A percentile compares a stretch with the other conserved stretches of the same genome.
Conservation (phyloP, 768 basidiomycete species). For the Candolleomyces aberdarensis region DNA sequence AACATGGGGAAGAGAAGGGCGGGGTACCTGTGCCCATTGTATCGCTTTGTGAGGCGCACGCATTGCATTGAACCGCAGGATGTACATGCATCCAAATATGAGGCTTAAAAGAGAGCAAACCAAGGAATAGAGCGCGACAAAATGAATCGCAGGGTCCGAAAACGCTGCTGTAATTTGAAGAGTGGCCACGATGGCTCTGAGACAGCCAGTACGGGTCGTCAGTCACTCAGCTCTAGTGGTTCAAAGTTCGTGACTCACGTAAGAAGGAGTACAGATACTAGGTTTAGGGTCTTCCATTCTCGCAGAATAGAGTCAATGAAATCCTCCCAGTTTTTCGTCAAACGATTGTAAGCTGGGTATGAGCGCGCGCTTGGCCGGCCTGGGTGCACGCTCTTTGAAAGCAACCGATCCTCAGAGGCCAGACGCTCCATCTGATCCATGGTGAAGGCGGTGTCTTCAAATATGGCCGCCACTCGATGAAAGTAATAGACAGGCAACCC, state of each 20-base stretch:
- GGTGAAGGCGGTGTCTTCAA: slow-evolving; percentile 28
- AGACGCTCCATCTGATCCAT: background rate
- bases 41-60: slow-evolving; percentile 60
- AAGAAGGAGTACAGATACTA: slow-evolving; percentile 31
- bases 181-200: slow-evolving; percentile 32
- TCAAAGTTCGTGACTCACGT: slow-evolving; percentile 17
- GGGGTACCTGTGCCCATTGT: slow-evolving; percentile 54
- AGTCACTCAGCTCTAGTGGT: no score
- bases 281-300: slow-evolving; percentile 36
- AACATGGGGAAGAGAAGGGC: no score
- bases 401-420: slow-evolving; percentile 1
- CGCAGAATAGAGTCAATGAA: slow-evolving; percentile 27
- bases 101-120: slow-evolving; percentile 60
- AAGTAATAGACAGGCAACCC: slow-evolving; percentile 65
- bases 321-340: slow-evolving; percentile 25
- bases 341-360: slow-evolving; percentile 4
- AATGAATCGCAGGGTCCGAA: slow-evolving; percentile 52
- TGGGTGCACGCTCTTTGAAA: background rate
- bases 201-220: no score
- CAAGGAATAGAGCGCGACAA: slow-evolving; percentile 53
- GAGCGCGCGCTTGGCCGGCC: no score
- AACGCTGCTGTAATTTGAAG: slow-evolving; percentile 39
- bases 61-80: slow-evolving; percentile 63
- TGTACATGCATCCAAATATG: slow-evolving; percentile 62
- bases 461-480: slow-evolving; percentile 60